A percentile compares a stretch with the other conserved stretches of the same genome.
Conservation (phyloP, 2,329 filamentous ascomycete species). For the Epichloe uncinata region DNA sequence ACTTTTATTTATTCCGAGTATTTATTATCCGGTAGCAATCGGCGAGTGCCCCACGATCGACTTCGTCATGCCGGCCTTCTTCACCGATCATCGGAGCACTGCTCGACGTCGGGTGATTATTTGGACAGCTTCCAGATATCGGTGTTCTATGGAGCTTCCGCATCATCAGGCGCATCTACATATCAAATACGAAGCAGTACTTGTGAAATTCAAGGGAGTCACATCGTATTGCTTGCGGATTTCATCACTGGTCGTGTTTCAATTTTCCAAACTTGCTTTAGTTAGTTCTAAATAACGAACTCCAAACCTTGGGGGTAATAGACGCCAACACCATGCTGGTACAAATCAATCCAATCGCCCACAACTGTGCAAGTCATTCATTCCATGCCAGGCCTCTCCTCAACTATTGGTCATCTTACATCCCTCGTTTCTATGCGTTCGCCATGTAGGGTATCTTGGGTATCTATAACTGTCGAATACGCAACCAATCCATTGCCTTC, state of each 20-base stretch:
- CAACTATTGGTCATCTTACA: background rate
- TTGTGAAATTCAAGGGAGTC: too few relatives aligned
- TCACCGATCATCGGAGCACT: too few relatives aligned
- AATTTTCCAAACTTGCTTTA: background rate
- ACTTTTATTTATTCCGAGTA: too few relatives aligned
- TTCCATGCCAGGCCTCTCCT: background rate
- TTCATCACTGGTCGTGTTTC: background rate
- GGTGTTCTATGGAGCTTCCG: too few relatives aligned
- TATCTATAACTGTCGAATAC: background rate
- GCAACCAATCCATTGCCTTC: background rate
- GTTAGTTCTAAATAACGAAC: background rate
- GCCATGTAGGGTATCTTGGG: background rate
- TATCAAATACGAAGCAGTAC: too few relatives aligned
- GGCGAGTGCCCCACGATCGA: too few relatives aligned
- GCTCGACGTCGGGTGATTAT: too few relatives aligned
- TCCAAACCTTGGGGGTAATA: conserved; percentile 2
- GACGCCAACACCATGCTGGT: conserved; percentile 5
- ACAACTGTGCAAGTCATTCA: background rate
- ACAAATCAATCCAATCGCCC: background rate
- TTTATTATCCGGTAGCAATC: too few relatives aligned
- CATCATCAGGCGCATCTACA: too few relatives aligned
- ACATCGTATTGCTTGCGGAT: too few relatives aligned
- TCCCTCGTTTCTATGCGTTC: background rate
- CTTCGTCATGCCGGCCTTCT: too few relatives aligned
- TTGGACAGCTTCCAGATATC: too few relatives aligned